Conservation (phyloP, 768 basidiomycete genomes). For the Crepidotus variabilis region DNA sequence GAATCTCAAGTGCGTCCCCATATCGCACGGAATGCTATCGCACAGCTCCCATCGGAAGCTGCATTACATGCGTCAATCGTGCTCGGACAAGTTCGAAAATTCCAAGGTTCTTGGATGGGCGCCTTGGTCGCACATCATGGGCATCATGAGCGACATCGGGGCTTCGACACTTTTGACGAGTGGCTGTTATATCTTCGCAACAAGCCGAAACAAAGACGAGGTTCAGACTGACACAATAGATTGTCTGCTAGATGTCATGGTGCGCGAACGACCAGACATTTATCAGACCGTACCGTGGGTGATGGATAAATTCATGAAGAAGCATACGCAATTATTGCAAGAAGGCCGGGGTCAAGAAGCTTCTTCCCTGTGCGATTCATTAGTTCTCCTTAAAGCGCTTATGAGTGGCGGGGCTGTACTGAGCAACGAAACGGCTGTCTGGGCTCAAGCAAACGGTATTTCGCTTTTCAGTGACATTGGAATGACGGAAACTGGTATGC, state of each 20-base stretch:
- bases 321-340: neutral
- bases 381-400: conserved; percentile 17
- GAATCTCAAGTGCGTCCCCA: conserved; percentile 27
- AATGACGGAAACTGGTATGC: conserved; percentile 24
- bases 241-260: conserved; percentile 11
- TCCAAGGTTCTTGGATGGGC: conserved; percentile 20
- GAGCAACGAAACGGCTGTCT: conserved; percentile 12
- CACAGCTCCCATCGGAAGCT: conserved; percentile 8
- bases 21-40: conserved; percentile 18
- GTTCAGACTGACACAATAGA: conserved; percentile 4
- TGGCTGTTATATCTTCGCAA: conserved; percentile 24
- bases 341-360: conserved; percentile 3
- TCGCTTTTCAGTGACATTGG: conserved; percentile 18
- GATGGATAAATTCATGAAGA: conserved; percentile 18
- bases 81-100: conserved; percentile 6
- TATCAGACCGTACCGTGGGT: conserved; percentile 24
- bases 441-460: conserved; percentile 17
- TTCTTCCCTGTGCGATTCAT: neutral
- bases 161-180: conserved; percentile 15
- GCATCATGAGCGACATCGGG: conserved; percentile 16
- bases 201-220: neutral
- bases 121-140: conserved; percentile 24
- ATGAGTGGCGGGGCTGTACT: conserved; percentile 19
- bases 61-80: conserved; percentile 7
- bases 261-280: conserved; percentile 11